Evolutionary conservation across 345 rosid genomes (phyloP).

Genomic region (Turnera subulata): DNA sequence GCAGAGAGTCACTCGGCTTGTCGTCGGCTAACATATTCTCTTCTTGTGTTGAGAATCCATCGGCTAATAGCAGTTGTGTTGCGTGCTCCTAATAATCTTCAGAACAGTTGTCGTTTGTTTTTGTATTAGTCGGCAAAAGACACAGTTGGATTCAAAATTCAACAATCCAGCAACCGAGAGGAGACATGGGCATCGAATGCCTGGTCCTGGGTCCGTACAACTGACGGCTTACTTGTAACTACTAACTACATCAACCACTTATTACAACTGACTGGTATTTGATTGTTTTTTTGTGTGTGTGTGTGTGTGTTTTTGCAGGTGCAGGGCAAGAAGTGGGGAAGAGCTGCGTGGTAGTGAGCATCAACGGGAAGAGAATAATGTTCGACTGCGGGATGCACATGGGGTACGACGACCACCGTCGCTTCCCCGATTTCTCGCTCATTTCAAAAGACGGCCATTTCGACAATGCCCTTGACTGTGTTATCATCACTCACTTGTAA

Average conservation of each 20-base stretch:
- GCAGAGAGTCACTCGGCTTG: too few relatives aligned
- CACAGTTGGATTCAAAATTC: too few relatives aligned
- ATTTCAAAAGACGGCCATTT: constrained; percentile 54
- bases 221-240: too few relatives aligned
- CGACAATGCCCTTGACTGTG: constrained; percentile 49
- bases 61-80: too few relatives aligned
- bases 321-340: constrained; percentile 98
- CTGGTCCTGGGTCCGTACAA: constrained; percentile 38
- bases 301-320: constrained; percentile 26
- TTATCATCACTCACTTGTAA: constrained; percentile 90
- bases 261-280: too few relatives aligned
- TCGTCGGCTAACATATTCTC: too few relatives aligned
- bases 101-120: too few relatives aligned
- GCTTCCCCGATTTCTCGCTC: constrained; percentile 83
- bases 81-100: too few relatives aligned
- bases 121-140: too few relatives aligned
- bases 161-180: neutral
- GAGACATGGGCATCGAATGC: constrained; percentile 68
- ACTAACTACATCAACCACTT: too few relatives aligned
- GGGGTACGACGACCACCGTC: constrained; percentile 79
- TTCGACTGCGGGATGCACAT: constrained; percentile 99
- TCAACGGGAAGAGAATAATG: constrained; percentile 83
- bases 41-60: too few relatives aligned
- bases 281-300: too few relatives aligned
- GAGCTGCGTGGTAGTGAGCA: constrained; percentile 87